Evolutionary conservation across 352 stramenopile species (phyloP).

Genomic region (Peronosclerospora sorghi): DNA sequence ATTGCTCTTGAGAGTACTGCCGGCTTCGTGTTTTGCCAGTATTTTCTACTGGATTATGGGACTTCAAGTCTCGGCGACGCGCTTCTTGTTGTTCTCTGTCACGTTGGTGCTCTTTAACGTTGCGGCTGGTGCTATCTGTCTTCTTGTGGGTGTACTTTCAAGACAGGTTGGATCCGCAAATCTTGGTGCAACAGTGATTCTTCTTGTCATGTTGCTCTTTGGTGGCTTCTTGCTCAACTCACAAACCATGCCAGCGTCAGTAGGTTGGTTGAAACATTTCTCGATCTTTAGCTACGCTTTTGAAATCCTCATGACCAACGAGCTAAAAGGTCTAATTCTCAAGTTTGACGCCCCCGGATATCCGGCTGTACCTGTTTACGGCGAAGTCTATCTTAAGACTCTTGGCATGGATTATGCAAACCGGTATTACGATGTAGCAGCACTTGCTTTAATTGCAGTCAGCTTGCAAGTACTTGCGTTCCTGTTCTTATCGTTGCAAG

Average conservation of each 20-base stretch:
- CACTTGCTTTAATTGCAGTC: constrained; percentile 39
- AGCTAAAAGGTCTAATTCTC: constrained; percentile 60
- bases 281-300: constrained; percentile 84
- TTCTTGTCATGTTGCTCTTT: constrained; percentile 77
- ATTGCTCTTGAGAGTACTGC: constrained; percentile 62
- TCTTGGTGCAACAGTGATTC: constrained; percentile 54
- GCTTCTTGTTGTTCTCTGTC: constrained; percentile 56
- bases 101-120: constrained; percentile 79
- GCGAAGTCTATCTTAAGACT: constrained; percentile 77
- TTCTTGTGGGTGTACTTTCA: constrained; percentile 59
- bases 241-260: constrained; percentile 55
- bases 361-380: constrained; percentile 61
- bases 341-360: constrained; percentile 74
- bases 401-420: constrained; percentile 74
- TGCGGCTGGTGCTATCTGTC: constrained; percentile 57
- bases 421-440: constrained; percentile 53
- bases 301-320: constrained; percentile 81
- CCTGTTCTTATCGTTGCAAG: constrained; percentile 54
- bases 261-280: constrained; percentile 66
- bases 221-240: constrained; percentile 83
- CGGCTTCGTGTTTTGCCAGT: constrained; percentile 60
- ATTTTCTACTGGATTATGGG: constrained; percentile 87
- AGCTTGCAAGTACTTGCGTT: constrained; percentile 50
- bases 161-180: constrained; percentile 61
- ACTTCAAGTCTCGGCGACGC: constrained; percentile 38